Evolutionary conservation across 2,329 filamentous ascomycete species (phyloP).

Genomic region (Paecilomyces niveus): DNA sequence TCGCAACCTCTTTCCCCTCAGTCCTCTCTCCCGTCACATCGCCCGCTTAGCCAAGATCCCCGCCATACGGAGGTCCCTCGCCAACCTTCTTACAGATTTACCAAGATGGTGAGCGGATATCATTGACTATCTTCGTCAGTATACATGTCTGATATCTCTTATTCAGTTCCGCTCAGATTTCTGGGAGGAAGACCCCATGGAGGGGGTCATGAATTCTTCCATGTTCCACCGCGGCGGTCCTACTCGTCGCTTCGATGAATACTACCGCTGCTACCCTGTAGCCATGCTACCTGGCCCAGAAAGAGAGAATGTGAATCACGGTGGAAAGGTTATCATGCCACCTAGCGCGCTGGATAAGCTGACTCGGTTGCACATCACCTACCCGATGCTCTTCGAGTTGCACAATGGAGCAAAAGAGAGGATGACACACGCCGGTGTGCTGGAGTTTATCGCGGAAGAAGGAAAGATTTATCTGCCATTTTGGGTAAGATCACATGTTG

Average conservation of each 20-base stretch:
- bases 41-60: neutral
- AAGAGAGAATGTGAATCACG: slow-evolving; percentile 83
- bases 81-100: neutral
- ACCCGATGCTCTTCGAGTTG: slow-evolving; percentile 94
- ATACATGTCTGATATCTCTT: neutral
- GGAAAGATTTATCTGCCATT: slow-evolving; percentile 92
- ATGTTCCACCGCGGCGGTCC: slow-evolving; percentile 45
- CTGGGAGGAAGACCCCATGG: slow-evolving; percentile 48
- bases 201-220: slow-evolving; percentile 46
- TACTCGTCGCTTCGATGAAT: slow-evolving; percentile 87
- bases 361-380: slow-evolving; percentile 90
- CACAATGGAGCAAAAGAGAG: slow-evolving; percentile 75
- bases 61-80: neutral
- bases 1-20: neutral
- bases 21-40: neutral
- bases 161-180: slow-evolving; percentile 40
- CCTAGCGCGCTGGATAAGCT: slow-evolving; percentile 95
- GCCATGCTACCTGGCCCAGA: slow-evolving; percentile 90
- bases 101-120: slow-evolving; percentile 1
- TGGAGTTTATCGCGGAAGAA: slow-evolving; percentile 97
- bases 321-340: slow-evolving; percentile 96
- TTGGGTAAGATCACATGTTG: slow-evolving; percentile 57
- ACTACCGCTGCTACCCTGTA: slow-evolving; percentile 94
- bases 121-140: slow-evolving; percentile 2
- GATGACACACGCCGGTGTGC: slow-evolving; percentile 85